Conservation (phyloP, 108 stramenopile species). For the Hondaea fermentalgiana region DNA sequence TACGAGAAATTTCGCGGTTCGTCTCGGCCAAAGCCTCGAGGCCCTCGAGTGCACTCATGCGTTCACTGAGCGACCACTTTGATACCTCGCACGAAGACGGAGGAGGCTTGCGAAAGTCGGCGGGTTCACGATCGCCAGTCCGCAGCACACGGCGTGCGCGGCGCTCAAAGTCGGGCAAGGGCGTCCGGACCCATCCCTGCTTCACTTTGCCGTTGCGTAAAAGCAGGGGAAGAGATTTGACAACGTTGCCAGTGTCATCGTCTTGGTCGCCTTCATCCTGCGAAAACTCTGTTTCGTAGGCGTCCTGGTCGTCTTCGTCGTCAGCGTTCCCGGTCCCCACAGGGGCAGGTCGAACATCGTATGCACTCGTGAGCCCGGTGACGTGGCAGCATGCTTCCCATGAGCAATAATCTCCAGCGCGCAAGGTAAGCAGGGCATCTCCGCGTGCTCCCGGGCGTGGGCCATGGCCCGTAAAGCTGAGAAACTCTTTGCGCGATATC, state of each 20-base stretch:
- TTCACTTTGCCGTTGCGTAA: background rate
- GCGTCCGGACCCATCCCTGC: background rate
- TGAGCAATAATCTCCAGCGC: background rate
- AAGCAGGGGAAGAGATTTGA: background rate
- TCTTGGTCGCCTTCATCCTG: background rate
- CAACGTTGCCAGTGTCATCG: no score
- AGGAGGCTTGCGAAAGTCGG: background rate
- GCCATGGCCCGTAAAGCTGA: background rate
- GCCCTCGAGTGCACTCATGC: background rate
- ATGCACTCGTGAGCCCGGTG: background rate
- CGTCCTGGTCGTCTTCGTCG: background rate
- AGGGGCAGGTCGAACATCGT: background rate
- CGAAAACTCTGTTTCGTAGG: background rate
- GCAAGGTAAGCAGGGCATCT: background rate
- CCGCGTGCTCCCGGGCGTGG: background rate
- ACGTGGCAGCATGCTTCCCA: constrained; percentile 15
- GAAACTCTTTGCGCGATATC: background rate
- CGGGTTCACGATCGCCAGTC: background rate
- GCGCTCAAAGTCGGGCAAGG: background rate
- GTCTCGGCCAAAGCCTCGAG: background rate
- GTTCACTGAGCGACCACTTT: background rate
- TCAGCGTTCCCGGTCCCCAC: background rate
- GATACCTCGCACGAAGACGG: background rate
- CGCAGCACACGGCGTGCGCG: background rate
- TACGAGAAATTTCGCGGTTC: background rate